phyloP scores from a whole-genome alignment of 331 rosid species.

The Quercus tomentella region DNA sequence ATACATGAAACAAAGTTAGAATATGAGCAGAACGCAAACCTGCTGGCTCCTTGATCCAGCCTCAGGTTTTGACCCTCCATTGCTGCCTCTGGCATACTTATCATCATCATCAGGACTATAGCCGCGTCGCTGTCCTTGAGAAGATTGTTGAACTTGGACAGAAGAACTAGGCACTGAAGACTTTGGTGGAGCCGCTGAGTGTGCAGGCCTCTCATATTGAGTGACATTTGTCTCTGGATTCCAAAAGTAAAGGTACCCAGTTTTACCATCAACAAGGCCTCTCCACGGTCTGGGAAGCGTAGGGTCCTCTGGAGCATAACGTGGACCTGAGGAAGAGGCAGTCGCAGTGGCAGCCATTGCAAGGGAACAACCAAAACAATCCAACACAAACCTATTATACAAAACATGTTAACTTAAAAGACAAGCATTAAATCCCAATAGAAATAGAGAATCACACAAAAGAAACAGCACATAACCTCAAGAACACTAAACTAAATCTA shows the following conservation, averaged over 20 bases:
- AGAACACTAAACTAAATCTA: neutral
- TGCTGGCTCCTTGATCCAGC: constrained; percentile 47
- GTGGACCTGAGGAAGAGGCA: constrained; percentile 67
- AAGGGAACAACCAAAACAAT: constrained; percentile 29
- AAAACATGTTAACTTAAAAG: neutral
- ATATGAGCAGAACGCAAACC: constrained; percentile 26
- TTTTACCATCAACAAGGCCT: constrained; percentile 98
- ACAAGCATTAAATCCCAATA: neutral
- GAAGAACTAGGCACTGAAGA: constrained; percentile 72
- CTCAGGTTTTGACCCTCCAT: constrained; percentile 51
- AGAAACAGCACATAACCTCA: neutral
- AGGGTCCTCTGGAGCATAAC: constrained; percentile 95
- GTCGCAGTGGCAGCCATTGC: constrained; percentile 87
- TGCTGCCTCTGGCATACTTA: constrained; percentile 57
- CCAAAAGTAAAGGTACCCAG: constrained; percentile 98
- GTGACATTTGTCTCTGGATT: constrained; percentile 97
- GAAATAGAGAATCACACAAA: too few species aligned
- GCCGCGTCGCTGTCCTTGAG: constrained; percentile 49
- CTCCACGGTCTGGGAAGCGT: constrained; percentile 96
- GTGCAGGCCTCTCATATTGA: constrained; percentile 80
- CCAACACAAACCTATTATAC: constrained; percentile 25
- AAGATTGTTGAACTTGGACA: constrained; percentile 67
- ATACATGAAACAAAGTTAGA: neutral
- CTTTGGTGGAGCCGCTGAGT: constrained; percentile 42
- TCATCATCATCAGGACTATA: constrained; percentile 48